phyloP scores from a whole-genome alignment of 768 basidiomycete genomes.

The Pleurotus pulmonarius region DNA sequence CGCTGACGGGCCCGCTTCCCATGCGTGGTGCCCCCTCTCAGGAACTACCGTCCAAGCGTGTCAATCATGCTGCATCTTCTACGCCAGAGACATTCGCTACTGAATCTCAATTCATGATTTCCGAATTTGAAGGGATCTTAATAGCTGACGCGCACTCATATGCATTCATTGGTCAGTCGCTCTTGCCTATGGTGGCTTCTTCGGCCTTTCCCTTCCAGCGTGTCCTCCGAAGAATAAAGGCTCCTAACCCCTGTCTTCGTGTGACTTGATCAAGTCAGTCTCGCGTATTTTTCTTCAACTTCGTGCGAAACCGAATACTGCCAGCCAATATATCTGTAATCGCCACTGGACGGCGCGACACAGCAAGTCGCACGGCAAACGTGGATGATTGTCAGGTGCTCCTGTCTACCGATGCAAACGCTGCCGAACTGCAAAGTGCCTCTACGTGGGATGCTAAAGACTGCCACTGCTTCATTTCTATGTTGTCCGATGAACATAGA shows the following conservation, averaged over 20 bases:
- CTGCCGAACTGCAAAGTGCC: background rate
- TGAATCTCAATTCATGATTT: no score
- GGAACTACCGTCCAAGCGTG: no score
- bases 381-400: background rate
- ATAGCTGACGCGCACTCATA: no score
- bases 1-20: no score
- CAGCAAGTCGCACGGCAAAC: background rate
- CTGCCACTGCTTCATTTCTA: background rate
- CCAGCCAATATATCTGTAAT: background rate
- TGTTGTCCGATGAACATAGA: background rate
- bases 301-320: background rate
- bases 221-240: background rate
- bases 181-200: no score
- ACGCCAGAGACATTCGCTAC: no score
- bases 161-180: no score
- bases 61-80: no score
- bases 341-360: background rate
- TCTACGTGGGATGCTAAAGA: background rate
- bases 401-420: background rate
- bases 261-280: background rate
- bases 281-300: background rate
- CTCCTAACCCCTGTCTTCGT: background rate
- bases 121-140: no score
- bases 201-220: no score
- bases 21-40: no score